Evolutionary conservation across 257 asterid species (phyloP), one percentile per base, ranked within the genome.

Genomic region (Rehmannia glutinosa): DNA sequence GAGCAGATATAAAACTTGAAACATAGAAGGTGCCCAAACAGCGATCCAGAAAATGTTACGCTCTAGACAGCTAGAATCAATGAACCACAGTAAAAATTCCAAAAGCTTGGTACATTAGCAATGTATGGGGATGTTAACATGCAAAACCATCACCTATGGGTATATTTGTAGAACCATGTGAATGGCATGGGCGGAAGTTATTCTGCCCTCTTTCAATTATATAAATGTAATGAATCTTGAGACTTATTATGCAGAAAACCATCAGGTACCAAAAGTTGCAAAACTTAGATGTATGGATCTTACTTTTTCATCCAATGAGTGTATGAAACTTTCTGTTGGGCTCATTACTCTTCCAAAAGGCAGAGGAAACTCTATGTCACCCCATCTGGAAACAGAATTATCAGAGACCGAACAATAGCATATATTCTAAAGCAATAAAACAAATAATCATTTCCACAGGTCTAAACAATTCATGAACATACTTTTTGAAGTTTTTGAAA

Each of bases 321-420:
- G 96, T 73, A 89, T 73, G 79, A 87, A 89, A 74, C 82, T 81
- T 76, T 89, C 95, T 0, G 96, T 79, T 25, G 92, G 72, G 73
- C 89, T 87, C 84, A 87, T 58, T 43, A 89, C 96, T 80, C 96
- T 81, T 73, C 96, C 96, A 57, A 89, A 89, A 25, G 96, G 95
- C 35, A 84, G 78, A 43, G 95, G 96, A 55, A 89, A 89, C 78
- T 87, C 92, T 6, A 84, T 80, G 42, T 65, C 43, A 38, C 95
- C 92, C 96, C 95, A 89, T 77, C 96, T 87, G 76, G 42, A 68
- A 62, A 70, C 67, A 67, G 53, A 72, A 66, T 43, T 32, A 20
- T 43, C 51, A 66, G 38, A 30, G 50, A 68, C 32, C 74, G 35
- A 64, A 49, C 46, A 36, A 53, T 9, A 16, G 15, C 60, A 47